Conservation (phyloP, 2,329 filamentous ascomycete genomes). For the Juglanconis oblonga region DNA sequence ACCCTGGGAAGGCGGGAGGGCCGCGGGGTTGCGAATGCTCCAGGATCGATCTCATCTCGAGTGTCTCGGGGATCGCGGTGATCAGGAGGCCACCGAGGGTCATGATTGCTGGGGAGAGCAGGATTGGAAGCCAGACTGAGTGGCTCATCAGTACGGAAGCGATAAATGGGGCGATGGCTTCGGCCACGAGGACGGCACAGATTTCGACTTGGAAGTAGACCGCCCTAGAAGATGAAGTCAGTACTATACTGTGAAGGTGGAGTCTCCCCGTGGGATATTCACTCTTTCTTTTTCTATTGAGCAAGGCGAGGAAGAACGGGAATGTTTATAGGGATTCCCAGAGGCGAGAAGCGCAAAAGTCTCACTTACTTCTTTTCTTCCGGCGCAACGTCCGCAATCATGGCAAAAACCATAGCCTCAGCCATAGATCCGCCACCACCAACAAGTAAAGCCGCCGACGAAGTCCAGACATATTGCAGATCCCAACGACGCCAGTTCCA, state of each 20-base stretch:
- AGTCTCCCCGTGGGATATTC: background rate
- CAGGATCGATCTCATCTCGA: background rate
- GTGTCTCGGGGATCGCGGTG: constrained; percentile 10
- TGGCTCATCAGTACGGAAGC: constrained; percentile 13
- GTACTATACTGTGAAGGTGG: background rate
- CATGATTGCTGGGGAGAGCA: constrained; percentile 11
- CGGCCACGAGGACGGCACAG: constrained; percentile 10
- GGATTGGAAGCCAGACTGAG: constrained; percentile 9
- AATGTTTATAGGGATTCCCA: no score
- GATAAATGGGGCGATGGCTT: constrained; percentile 6
- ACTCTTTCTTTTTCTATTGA: no score
- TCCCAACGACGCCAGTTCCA: background rate
- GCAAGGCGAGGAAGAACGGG: no score
- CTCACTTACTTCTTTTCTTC: constrained; percentile 1
- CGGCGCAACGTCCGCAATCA: constrained; percentile 3
- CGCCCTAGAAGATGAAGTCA: background rate
- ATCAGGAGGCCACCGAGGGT: background rate
- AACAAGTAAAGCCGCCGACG: background rate
- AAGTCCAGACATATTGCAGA: constrained; percentile 1
- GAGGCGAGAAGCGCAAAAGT: background rate
- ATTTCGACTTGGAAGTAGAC: constrained; percentile 7
- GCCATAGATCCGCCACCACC: constrained; percentile 9
- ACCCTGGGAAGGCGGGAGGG: background rate
- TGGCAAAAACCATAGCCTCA: constrained; percentile 12
- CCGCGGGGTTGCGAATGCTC: no score